These are phyloP conservation scores for Trichophyton verrucosum DNA, from an alignment of 2,329 filamentous ascomycete genomes.

Conservation along the genomic window DNA sequence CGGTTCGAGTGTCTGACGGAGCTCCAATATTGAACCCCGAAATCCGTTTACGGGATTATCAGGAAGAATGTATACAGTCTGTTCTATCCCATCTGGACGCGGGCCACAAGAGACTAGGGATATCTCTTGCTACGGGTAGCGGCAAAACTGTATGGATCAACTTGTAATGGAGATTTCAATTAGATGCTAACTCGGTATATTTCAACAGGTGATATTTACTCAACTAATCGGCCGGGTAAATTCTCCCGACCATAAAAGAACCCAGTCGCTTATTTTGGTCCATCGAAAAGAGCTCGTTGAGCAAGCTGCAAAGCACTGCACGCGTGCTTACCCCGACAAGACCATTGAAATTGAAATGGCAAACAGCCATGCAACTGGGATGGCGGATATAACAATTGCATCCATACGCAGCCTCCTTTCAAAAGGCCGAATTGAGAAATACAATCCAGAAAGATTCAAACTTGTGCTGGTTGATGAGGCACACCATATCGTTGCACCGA, in stretches of 20 bases:
- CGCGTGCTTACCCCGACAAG: constrained; percentile 64
- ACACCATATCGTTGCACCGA: constrained; percentile 81
- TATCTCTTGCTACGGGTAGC: constrained; percentile 76
- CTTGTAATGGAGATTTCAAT: neutral
- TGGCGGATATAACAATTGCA: constrained; percentile 84
- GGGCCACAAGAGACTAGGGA: constrained; percentile 66
- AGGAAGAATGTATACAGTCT: constrained; percentile 81
- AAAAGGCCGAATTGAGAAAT: constrained; percentile 65
- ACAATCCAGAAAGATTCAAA: constrained; percentile 69
- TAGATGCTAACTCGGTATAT: neutral
- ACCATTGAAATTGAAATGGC: constrained; percentile 89
- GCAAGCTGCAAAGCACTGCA: constrained; percentile 80
- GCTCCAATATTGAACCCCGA: constrained; percentile 13
- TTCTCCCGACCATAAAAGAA: constrained; percentile 43
- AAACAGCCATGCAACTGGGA: constrained; percentile 58
- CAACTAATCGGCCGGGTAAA: constrained; percentile 73
- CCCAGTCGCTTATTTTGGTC: constrained; percentile 78
- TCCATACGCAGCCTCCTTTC: constrained; percentile 78
- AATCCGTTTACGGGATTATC: constrained; percentile 65
- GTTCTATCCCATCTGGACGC: constrained; percentile 56
- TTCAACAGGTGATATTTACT: constrained; percentile 73
- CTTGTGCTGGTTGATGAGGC: constrained; percentile 90
- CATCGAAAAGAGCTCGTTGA: constrained; percentile 89
- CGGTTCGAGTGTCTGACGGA: constrained; percentile 7
- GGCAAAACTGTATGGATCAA: constrained; percentile 63